Evolutionary conservation across 2,329 filamentous ascomycete species (phyloP).

Genomic region (Colletotrichum nymphaeae): DNA sequence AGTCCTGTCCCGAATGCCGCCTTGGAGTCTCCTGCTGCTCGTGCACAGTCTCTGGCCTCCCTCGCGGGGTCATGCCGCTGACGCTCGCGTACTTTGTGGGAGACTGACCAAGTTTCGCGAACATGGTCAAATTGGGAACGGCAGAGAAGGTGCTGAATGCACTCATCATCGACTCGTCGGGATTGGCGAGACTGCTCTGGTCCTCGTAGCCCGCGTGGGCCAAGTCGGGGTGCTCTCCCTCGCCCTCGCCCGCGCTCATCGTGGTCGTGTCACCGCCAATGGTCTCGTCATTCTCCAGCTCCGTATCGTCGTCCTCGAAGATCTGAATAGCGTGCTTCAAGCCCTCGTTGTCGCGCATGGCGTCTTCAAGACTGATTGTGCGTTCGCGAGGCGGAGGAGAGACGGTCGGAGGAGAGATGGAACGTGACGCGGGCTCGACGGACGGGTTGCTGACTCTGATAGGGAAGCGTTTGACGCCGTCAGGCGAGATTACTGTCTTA

Average conservation of each 20-base stretch:
- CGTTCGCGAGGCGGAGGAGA: slow-evolving; percentile 43
- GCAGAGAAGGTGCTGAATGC: slow-evolving; percentile 91
- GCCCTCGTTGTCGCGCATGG: slow-evolving; percentile 65
- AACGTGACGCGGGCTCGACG: slow-evolving; percentile 37
- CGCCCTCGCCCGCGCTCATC: slow-evolving; percentile 37
- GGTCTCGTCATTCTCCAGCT: slow-evolving; percentile 21
- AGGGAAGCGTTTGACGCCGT: slow-evolving; percentile 67
- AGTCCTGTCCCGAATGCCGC: slow-evolving; percentile 55
- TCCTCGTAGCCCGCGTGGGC: slow-evolving; percentile 44
- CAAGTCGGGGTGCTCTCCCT: slow-evolving; percentile 34
- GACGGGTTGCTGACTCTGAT: slow-evolving; percentile 61
- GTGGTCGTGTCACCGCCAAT: slow-evolving; percentile 31
- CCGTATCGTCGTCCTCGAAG: slow-evolving; percentile 64
- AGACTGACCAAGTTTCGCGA: slow-evolving; percentile 78
- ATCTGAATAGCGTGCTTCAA: slow-evolving; percentile 71
- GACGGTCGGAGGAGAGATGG: slow-evolving; percentile 28
- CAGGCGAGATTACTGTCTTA: slow-evolving; percentile 48
- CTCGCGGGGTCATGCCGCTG: slow-evolving; percentile 53
- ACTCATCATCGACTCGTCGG: slow-evolving; percentile 81
- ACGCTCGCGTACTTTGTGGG: slow-evolving; percentile 63
- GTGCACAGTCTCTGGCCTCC: slow-evolving; percentile 48
- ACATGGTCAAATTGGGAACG: slow-evolving; percentile 86
- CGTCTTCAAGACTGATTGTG: slow-evolving; percentile 63
- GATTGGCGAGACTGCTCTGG: slow-evolving; percentile 56
- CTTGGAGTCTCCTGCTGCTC: slow-evolving; percentile 46